Evolutionary conservation across 768 basidiomycete species (phyloP), one percentile per base, ranked within the genome.

Genomic region (Rossbeevera mucosa): DNA sequence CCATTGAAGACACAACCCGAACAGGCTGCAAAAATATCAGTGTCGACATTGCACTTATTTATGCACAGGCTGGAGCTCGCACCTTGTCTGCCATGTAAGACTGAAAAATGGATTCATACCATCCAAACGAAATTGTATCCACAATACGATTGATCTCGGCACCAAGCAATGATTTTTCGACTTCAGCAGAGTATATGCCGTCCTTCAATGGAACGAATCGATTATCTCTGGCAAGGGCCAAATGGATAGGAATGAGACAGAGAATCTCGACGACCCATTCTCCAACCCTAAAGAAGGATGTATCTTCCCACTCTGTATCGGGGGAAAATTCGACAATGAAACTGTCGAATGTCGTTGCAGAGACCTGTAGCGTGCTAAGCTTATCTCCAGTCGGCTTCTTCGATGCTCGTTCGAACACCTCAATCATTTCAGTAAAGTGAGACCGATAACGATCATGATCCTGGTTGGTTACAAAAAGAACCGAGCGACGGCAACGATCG

Each of bases 1-100:
- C 82, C 82, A 84, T 85, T 1, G 82, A 84, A 0, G 83, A 83
- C 2, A 84, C 80, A 4, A 83, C 82, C 48, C 76, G 79, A 14
- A 84, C 83, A 9, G 80, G 79, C 79, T 83, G 48, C 13, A 20
- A 47, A 50, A 36, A 24, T 3, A 11, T 0, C 1, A 56, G 43
- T 31, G 36, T 50, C 1, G 48, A 28, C 11, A 40, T 3, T 22
- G 1, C 9, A 26, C 5, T 4, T 0, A 16, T 18, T 33, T 20
- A 9, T 29, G 4, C 5, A 18, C 16, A 8, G 36, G n/a, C 2
- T n/a, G 1, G 42, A 20, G 3, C 29, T 24, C 51, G 46, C 22
- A 76, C 81, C 74, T 80, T 84, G 31, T 71, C 67, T 8, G 79
- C 78, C 77, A 80, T 75, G 57, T 85, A 84, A 1, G 81, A 83